A percentile compares a stretch with the other conserved stretches of the same genome.
These are phyloP conservation scores for Solanum bulbocastanum DNA, from an alignment of 257 asterid genomes.

Conservation along the genomic window DNA sequence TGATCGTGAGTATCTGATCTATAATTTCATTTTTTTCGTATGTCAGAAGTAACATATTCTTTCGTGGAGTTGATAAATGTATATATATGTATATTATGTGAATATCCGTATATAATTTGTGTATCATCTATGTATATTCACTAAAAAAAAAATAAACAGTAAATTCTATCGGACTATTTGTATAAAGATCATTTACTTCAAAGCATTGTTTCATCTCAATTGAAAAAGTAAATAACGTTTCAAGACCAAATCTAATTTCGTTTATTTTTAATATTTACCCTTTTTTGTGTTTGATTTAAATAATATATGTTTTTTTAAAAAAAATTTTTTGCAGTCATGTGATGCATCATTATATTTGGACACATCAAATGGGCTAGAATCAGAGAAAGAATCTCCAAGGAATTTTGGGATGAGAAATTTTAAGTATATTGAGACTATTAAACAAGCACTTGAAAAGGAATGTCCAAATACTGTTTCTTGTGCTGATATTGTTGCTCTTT, in stretches of 20 bases:
- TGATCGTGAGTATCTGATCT: neutral
- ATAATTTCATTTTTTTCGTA: neutral
- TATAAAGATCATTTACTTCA: neutral
- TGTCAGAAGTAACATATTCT: neutral
- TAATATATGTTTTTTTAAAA: rapidly evolving
- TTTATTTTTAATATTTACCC: neutral
- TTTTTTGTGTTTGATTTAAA: neutral
- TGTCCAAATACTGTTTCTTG: slow-evolving; percentile 74
- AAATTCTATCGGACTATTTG: neutral
- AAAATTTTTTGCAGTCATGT: slow-evolving; percentile 40
- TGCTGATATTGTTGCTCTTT: slow-evolving; percentile 78
- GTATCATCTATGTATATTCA: neutral
- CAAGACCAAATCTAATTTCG: neutral
- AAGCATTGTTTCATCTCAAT: neutral
- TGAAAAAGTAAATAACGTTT: neutral
- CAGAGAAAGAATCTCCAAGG: slow-evolving; percentile 46
- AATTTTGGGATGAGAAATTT: slow-evolving; percentile 75
- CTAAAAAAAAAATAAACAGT: neutral
- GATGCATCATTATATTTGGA: slow-evolving; percentile 79
- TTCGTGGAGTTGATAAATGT: neutral
- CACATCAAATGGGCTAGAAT: slow-evolving; percentile 21
- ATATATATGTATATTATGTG: neutral
- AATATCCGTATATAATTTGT: neutral
- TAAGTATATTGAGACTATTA: slow-evolving; percentile 47
- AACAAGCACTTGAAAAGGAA: slow-evolving; percentile 47